Base-by-base conservation (phyloP, 1,284 basidiomycete genomes). In the Spongispora temasekensis region DNA sequence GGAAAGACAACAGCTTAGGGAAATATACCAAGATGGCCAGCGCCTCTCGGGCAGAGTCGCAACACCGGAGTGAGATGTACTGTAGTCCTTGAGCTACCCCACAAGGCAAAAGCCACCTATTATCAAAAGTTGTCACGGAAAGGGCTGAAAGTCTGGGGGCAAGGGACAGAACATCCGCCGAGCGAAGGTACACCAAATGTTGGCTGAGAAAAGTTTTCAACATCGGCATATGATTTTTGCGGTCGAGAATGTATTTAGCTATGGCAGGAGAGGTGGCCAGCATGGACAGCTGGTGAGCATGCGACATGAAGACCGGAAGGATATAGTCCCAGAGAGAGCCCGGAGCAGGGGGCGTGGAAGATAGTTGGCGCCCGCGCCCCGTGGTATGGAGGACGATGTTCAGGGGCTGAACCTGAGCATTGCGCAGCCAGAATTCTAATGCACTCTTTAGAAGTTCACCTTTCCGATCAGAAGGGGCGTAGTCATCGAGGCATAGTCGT, bases 131-230 rank as follows among this genome's bases (percentile, higher is more conserved):
- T 21, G 28, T 25, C 28, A 55, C 28, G 21, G 54, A 31, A 21
- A 55, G 54, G 4, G 54, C 42, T 5, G 19, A 30, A 44, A 55
- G 54, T 13, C 27, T 17, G n/a, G 54, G 54, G 28, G 21, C 5
- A 19, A 31, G 35, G 12, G n/a, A 13, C 28, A 55, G 54, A 27
- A 55, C n/a, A 31, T 55, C 54, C 40, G 28, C 4, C 10, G 54
- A 55, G 13, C 54, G 54, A 44, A 30, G 19, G 37, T 55, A 55
- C 19, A 55, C 54, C 54, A 55, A 55, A 15, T 23, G 35, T 44
- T 15, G 35, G 19, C 54, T 30, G 19, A 13, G 31, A 17, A 55
- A 44, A 13, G 37, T 55, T 17, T 44, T 55, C 54, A 55, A 37
- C 21, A 31, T 30, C 12, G 54, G 54, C 54, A 55, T 55, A 9